Base-by-base conservation (phyloP, 164 flowering plant genomes). In the Nelumbo lutea region DNA sequence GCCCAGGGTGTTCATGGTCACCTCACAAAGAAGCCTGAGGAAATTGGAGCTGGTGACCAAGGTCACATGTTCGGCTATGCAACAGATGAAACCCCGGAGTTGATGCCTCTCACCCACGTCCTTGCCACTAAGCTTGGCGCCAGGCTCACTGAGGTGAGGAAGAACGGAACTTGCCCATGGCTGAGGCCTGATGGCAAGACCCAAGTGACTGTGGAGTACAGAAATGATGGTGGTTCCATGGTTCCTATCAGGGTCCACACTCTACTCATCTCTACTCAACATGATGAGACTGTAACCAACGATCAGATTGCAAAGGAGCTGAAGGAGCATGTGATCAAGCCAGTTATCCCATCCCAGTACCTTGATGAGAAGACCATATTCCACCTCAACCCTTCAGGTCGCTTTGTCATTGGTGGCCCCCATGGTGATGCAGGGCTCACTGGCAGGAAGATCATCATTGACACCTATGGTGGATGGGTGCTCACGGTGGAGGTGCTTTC, bases 381-480 rank as follows among this genome's bases (percentile, higher is more conserved):
- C 82, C 92, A 88, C 79, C 82, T 86, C 45, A 88, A 88, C 77
- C 92, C 92, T 13, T 85, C 91, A 0, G 86, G 91, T 61, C 72
- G 88, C 38, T 87, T 84, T 59, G 91, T 87, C 47, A 87, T 87
- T 47, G 88, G 90, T 44, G 92, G 90, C 3, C 92, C 92, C 2
- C 90, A 84, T 56, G 91, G 89, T 8, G 91, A 87, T 78, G 91
- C 91, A 1, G 91, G 89, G 7, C 88, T 86, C 50, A 87, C 89
- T 14, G 89, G 91, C 47, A 68, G 89, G 62, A 87, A 87, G 76
- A 87, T 87, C 65, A 87, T 87, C 52, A 84, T 85, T 59, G 89
- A 85, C 70, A 85, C 88, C 13, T 84, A 82, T 46, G 88, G 88
- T 73, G 88, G 88, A 6, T 82, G 43, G 86, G 88, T 59, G 90